Evolutionary conservation across 257 asterid genomes (phyloP).

Genomic region (Gentiana dahurica): DNA sequence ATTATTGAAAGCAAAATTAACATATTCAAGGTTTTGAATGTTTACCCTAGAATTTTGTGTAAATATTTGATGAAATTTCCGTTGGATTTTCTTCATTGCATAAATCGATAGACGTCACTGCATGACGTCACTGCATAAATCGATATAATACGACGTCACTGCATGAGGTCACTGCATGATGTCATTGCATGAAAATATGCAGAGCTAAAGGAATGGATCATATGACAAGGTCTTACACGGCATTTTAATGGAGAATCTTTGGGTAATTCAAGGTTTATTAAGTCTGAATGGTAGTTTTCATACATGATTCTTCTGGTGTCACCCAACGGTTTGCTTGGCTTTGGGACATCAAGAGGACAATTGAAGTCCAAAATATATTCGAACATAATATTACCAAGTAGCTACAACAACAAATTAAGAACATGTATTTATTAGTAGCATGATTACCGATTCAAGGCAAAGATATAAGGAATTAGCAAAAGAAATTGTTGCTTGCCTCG

Average conservation of each 20-base stretch:
- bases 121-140: no score
- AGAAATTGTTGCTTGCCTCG: slow-evolving; percentile 7
- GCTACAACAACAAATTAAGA: slow-evolving; percentile 3
- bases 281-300: slow-evolving; percentile 1
- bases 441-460: no score
- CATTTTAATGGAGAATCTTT: slow-evolving; percentile 1
- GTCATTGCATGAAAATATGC: no score
- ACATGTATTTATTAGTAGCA: background rate
- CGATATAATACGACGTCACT: no score
- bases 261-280: background rate
- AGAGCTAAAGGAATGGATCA: no score
- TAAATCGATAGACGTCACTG: no score
- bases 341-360: slow-evolving; percentile 8
- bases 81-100: no score
- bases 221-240: slow-evolving; percentile 8
- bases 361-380: slow-evolving; percentile 8
- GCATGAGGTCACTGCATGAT: no score
- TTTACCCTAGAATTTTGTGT: no score
- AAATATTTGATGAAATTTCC: no score
- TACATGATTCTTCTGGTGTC: background rate
- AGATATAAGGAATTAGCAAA: background rate
- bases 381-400: background rate
- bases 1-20: slow-evolving; percentile 72
- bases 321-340: background rate
- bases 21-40: slow-evolving; percentile 36